A percentile compares a stretch with the other conserved stretches of the same genome.
Conservation (phyloP, 495 filamentous ascomycete genomes). For the Penicillium ochrochloron region DNA sequence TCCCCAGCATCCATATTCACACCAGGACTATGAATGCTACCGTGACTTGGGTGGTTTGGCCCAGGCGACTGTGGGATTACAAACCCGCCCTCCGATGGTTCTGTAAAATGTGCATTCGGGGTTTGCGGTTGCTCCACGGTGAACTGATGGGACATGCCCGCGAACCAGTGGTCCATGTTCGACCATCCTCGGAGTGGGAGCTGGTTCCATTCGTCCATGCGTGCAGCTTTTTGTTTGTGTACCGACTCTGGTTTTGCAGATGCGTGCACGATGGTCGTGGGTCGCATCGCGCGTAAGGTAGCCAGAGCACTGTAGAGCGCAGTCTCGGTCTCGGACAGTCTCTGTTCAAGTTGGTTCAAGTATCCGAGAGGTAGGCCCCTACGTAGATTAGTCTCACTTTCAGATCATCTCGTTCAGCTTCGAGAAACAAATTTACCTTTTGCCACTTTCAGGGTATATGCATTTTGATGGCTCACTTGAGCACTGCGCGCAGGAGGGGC, state of each 20-base stretch:
- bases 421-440: slow-evolving; percentile 21
- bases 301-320: slow-evolving; percentile 34
- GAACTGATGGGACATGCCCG: slow-evolving; percentile 27
- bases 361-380: slow-evolving; percentile 38
- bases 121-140: slow-evolving; percentile 9
- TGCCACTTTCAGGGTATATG: slow-evolving; percentile 37
- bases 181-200: slow-evolving; percentile 30
- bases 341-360: slow-evolving; percentile 36
- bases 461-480: slow-evolving; percentile 34
- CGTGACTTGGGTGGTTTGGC: not conserved
- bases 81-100: slow-evolving; percentile 7
- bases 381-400: not conserved
- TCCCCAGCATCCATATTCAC: slow-evolving; percentile 9
- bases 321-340: slow-evolving; percentile 35
- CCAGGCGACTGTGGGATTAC: slow-evolving; percentile 13
- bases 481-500: slow-evolving; percentile 38
- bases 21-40: not conserved
- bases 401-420: not conserved
- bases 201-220: slow-evolving; percentile 35
- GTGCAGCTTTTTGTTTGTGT: slow-evolving; percentile 31
- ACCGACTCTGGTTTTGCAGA: slow-evolving; percentile 21
- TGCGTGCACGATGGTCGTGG: slow-evolving; percentile 16
- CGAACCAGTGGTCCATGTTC: slow-evolving; percentile 30
- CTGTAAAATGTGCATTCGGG: not conserved
- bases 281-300: slow-evolving; percentile 26